Conservation (phyloP, 2,329 filamentous ascomycete species). For the Nigrospora oryzae region DNA sequence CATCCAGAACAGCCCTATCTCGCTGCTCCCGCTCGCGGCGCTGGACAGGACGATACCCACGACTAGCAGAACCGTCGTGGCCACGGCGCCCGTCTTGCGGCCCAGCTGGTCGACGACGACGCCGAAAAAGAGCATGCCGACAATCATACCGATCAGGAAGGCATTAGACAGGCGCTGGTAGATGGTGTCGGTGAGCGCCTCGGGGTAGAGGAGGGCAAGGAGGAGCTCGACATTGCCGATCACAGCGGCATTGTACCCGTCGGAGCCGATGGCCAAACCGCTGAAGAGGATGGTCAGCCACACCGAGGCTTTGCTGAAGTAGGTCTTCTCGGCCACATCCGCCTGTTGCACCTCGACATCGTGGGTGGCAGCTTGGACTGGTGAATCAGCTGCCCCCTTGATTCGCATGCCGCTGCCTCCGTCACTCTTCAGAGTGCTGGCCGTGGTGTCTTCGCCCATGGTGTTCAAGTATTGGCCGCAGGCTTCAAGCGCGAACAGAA, state of each 20-base stretch:
- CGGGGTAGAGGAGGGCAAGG: constrained; percentile 30
- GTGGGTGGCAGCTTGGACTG: neutral
- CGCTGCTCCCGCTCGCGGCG: constrained; percentile 28
- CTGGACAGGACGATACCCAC: constrained; percentile 37
- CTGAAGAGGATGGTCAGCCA: constrained; percentile 36
- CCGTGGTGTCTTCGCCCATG: no score
- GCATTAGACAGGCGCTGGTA: constrained; percentile 45
- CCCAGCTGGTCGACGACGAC: constrained; percentile 39
- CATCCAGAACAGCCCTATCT: constrained; percentile 40
- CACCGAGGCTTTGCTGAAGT: constrained; percentile 30
- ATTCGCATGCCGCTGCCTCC: no score
- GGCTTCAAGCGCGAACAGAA: no score
- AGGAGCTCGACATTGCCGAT: constrained; percentile 35
- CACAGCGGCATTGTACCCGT: constrained; percentile 34
- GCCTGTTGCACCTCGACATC: constrained; percentile 2
- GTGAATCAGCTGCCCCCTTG: no score
- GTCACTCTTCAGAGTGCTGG: no score
- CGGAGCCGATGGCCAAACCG: constrained; percentile 35
- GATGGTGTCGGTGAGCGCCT: constrained; percentile 31
- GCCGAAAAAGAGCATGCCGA: constrained; percentile 47
- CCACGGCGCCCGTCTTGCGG: constrained; percentile 36
- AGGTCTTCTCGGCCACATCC: constrained; percentile 11
- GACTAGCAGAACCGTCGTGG: constrained; percentile 36
- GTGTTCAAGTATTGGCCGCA: no score
- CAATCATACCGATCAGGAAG: constrained; percentile 45